Base-by-base conservation (phyloP, 768 basidiomycete genomes). In the Daedaleopsis nitida region DNA sequence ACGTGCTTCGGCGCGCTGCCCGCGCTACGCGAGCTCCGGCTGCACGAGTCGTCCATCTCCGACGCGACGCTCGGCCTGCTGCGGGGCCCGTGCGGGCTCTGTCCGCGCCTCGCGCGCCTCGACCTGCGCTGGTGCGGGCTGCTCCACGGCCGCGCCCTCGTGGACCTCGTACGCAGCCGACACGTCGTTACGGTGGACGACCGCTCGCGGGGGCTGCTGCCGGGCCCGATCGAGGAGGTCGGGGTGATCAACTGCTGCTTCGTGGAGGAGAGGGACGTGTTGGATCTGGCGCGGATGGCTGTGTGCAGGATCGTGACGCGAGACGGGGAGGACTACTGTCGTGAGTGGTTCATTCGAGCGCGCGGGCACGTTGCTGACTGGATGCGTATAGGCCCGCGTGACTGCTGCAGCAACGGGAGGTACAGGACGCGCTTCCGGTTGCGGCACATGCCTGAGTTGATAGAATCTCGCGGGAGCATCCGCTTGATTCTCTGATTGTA, bases 51-150 rank as follows among this genome's bases (percentile, higher is more conserved):
- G 59, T 84, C 85, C 48, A 81, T 88, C 59, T 71, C 81, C 34
- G 81, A 85, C 66, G 69, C 72, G 17, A 75, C 79, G 21, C 59
- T 86, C 11, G 61, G 67, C 34, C 64, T 71, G 34, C 67, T 86
- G 45, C 66, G 72, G 45, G 79, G 78, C 2, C 74, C 75, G 32
- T 48, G 42, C 38, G 63, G 62, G n/a, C 65, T 78, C 14, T 87
- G 84, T 60, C 85, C 81, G 24, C 70, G 67, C 55, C 79, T 87
- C 45, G 68, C 69, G 45, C 73, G 73, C 50, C 68, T 88, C 53
- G 84, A 87, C 68, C 70, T 87, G 52, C 79, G 84, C 27, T 87
- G 84, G 85, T 87, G 86, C 65, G 77, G 80, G 12, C 79, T 84
- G 57, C 68, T 88, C 7, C 78, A 77, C 32, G 84, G 85, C 19